Percentiles rank a stretch among this genome's conserved stretches.
phyloP scores from a whole-genome alignment of 2,329 filamentous ascomycete species.

The Aspergillus novoparasiticus region DNA sequence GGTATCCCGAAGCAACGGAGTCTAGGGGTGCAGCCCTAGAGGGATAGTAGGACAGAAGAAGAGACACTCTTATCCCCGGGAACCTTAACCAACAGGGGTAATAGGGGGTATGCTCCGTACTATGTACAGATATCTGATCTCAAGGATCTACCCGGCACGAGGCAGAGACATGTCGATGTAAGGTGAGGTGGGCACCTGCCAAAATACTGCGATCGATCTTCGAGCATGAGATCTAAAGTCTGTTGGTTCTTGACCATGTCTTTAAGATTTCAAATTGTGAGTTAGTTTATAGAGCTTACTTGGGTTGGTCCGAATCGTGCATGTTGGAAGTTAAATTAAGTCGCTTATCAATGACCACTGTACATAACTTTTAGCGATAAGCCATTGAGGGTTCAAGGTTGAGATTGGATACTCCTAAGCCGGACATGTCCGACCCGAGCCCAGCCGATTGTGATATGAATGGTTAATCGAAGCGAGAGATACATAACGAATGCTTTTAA shows the following conservation, averaged over 20 bases:
- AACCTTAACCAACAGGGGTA: background rate
- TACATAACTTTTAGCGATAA: background rate
- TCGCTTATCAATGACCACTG: background rate
- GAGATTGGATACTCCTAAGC: background rate
- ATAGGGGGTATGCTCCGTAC: background rate
- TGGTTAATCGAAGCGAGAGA: background rate
- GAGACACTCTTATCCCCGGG: background rate
- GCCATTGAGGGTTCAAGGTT: background rate
- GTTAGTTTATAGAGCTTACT: background rate
- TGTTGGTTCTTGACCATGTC: background rate
- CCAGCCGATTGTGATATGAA: background rate
- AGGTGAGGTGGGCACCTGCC: background rate
- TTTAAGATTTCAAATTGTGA: background rate
- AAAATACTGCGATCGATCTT: background rate
- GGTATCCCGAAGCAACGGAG: background rate
- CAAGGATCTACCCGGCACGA: constrained; percentile 4
- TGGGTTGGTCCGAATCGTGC: background rate
- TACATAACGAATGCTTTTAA: background rate
- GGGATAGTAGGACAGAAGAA: background rate
- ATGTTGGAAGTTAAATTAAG: background rate
- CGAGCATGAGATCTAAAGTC: background rate
- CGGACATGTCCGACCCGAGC: background rate
- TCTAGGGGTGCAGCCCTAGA: background rate
- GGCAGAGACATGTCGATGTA: background rate
- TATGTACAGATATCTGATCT: background rate